A percentile compares a stretch with the other conserved stretches of the same genome.
These are phyloP conservation scores for Vitis riparia DNA, from an alignment of 164 flowering plant species.

Conservation along the genomic window DNA sequence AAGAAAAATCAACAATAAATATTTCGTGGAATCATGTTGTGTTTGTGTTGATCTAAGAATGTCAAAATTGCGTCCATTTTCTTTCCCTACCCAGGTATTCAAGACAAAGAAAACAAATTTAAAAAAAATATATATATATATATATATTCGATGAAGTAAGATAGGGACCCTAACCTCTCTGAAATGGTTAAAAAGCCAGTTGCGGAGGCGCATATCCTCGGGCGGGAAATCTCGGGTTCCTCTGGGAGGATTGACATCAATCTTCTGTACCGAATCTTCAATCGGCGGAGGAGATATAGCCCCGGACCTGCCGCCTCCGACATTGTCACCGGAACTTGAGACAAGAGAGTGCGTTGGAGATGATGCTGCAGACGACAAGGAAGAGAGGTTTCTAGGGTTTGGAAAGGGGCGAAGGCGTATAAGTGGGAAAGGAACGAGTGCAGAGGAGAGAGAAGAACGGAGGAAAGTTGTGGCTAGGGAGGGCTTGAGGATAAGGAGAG, in stretches of 20 bases:
- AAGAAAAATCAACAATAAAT: background rate
- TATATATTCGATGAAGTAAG: background rate
- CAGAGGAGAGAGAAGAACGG: too few species aligned
- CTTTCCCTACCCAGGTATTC: background rate
- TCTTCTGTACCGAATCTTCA: conserved; percentile 35
- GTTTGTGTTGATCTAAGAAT: too few species aligned
- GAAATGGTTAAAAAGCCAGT: conserved; percentile 84
- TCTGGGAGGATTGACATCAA: conserved; percentile 93
- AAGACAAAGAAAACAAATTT: conserved; percentile 2
- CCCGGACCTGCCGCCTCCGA: conserved; percentile 50
- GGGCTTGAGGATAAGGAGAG: background rate
- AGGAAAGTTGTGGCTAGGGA: background rate
- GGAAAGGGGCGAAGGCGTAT: background rate
- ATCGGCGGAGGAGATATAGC: conserved; percentile 36
- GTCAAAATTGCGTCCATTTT: too few species aligned
- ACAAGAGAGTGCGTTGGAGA: conserved; percentile 4
- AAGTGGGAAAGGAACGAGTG: too few species aligned
- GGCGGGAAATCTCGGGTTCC: conserved; percentile 98
- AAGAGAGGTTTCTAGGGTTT: conserved; percentile 22
- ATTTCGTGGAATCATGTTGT: too few species aligned
- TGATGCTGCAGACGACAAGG: conserved; percentile 8
- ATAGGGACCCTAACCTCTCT: conserved; percentile 51
- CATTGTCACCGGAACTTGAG: conserved; percentile 14
- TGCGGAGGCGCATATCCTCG: conserved; percentile 93
- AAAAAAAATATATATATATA: background rate